Conservation (phyloP, 495 filamentous ascomycete genomes). For the Aspergillus sclerotiicarbonarius region DNA sequence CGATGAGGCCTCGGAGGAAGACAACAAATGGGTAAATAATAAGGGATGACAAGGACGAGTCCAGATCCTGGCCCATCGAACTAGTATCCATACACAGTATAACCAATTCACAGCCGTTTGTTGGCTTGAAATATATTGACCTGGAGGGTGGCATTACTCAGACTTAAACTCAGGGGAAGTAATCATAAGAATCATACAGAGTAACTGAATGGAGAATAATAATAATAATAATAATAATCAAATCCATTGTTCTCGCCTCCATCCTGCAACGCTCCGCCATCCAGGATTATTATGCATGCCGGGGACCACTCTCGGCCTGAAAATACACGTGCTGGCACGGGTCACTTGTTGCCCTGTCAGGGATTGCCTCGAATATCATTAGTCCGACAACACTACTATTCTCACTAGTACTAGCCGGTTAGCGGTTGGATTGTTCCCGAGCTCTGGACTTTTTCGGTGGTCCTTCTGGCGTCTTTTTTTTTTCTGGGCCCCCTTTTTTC, state of each 20-base stretch:
- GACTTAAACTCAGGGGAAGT: too few relatives aligned
- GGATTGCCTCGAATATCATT: neutral
- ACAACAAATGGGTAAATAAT: neutral
- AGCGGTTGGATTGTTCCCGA: neutral
- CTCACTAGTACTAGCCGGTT: neutral
- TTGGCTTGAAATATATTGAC: too few relatives aligned
- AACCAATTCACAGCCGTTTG: too few relatives aligned
- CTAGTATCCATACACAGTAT: too few relatives aligned
- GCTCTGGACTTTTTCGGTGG: too few relatives aligned
- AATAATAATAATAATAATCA: too few relatives aligned
- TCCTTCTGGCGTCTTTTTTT: too few relatives aligned
- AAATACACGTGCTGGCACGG: slow-evolving; percentile 15
- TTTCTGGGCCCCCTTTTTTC: too few relatives aligned
- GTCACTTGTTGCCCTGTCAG: slow-evolving; percentile 16
- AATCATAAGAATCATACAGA: too few relatives aligned
- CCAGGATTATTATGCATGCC: neutral
- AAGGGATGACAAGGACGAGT: neutral
- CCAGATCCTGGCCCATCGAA: neutral
- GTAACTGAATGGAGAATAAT: too few relatives aligned
- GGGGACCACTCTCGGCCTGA: neutral
- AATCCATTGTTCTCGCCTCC: too few relatives aligned
- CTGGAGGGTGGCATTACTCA: too few relatives aligned
- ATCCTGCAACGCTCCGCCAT: neutral
- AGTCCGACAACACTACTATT: neutral
- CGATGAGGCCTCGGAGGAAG: neutral